Evolutionary conservation across 306 rosid genomes (phyloP).

Genomic region (Vachellia collinsii): DNA sequence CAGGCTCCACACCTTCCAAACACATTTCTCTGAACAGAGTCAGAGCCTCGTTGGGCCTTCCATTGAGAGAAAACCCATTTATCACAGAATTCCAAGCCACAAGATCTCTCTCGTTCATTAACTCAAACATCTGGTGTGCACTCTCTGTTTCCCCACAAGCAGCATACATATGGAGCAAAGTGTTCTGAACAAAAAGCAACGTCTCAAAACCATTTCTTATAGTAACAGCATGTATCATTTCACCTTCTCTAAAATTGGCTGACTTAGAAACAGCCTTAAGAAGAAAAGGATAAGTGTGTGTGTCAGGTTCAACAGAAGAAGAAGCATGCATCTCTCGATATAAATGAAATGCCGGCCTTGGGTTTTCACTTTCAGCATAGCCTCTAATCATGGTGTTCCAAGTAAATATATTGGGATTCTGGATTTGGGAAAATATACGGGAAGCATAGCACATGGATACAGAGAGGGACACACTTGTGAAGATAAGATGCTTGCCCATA

Average conservation of each 20-base stretch:
- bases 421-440: conserved; percentile 36
- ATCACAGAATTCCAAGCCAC: conserved; percentile 68
- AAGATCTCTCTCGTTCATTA: conserved; percentile 49
- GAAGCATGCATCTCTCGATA: conserved; percentile 44
- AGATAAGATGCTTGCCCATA: conserved; percentile 58
- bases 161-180: conserved; percentile 60
- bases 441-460: conserved; percentile 58
- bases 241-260: conserved; percentile 50
- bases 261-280: conserved; percentile 58
- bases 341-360: conserved; percentile 40
- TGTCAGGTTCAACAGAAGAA: conserved; percentile 49
- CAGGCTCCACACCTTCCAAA: conserved; percentile 48
- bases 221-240: conserved; percentile 48
- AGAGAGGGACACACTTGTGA: conserved; percentile 53
- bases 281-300: conserved; percentile 66
- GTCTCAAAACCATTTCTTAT: conserved; percentile 56
- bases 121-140: conserved; percentile 58
- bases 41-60: conserved; percentile 65
- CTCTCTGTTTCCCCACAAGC: conserved; percentile 52
- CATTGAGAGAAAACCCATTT: conserved; percentile 62
- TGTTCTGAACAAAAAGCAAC: conserved; percentile 57
- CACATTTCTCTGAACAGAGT: conserved; percentile 57
- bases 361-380: conserved; percentile 46
- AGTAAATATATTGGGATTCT: conserved; percentile 50
- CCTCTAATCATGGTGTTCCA: conserved; percentile 67